phyloP scores from a whole-genome alignment of 495 filamentous ascomycete species.

The Neurospora africana region DNA sequence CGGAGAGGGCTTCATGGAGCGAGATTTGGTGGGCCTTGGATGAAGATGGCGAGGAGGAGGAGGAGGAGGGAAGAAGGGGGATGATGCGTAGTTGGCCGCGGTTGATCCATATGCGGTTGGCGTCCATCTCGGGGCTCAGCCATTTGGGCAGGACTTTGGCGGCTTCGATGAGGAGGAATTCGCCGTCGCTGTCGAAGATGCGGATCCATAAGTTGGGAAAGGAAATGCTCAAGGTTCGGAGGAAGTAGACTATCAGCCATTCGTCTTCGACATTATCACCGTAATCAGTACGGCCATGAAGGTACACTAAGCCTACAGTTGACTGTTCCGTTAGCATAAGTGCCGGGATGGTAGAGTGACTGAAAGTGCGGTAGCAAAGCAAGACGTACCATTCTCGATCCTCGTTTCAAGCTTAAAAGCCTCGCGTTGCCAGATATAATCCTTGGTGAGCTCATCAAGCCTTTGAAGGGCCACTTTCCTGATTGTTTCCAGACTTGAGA shows the following conservation, averaged over 20 bases:
- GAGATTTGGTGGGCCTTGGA: slow-evolving; percentile 36
- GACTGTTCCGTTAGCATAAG: not conserved
- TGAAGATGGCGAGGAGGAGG: slow-evolving; percentile 3
- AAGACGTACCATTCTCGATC: slow-evolving; percentile 46
- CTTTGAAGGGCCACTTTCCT: slow-evolving; percentile 56
- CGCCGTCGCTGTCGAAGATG: slow-evolving; percentile 78
- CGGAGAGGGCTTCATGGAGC: slow-evolving; percentile 47
- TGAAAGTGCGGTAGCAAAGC: not conserved
- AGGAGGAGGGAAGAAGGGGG: slow-evolving; percentile 31
- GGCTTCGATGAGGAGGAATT: slow-evolving; percentile 91
- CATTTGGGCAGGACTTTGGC: slow-evolving; percentile 79
- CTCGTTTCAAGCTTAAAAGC: slow-evolving; percentile 48
- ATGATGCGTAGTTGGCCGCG: slow-evolving; percentile 64
- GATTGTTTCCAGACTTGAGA: slow-evolving; percentile 54
- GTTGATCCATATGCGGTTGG: slow-evolving; percentile 78
- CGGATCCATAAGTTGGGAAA: slow-evolving; percentile 72
- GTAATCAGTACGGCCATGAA: slow-evolving; percentile 69
- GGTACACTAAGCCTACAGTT: slow-evolving; percentile 32
- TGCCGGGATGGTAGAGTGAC: not conserved
- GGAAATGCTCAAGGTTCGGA: slow-evolving; percentile 64
- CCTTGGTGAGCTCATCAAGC: slow-evolving; percentile 51
- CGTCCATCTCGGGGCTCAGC: slow-evolving; percentile 85
- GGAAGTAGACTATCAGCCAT: slow-evolving; percentile 87
- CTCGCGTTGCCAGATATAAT: slow-evolving; percentile 95
- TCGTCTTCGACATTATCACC: slow-evolving; percentile 94